Evolutionary conservation across 345 rosid genomes (phyloP).

Genomic region (Salix arbutifolia): DNA sequence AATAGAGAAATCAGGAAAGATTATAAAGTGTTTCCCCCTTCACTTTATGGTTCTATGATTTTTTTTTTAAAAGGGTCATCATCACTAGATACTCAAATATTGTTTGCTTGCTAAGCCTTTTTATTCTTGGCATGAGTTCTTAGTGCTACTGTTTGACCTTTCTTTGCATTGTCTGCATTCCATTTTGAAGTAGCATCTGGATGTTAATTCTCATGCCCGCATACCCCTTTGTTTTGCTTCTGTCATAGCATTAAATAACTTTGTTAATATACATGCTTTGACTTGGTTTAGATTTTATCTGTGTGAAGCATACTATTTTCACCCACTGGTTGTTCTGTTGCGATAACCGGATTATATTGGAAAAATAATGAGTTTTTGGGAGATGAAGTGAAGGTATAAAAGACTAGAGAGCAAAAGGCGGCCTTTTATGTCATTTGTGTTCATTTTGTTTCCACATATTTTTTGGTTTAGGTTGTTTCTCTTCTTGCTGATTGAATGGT

Average conservation of each 20-base stretch:
- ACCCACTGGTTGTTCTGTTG: constrained; percentile 13
- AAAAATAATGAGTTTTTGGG: constrained; percentile 1
- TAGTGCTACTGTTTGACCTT: background rate
- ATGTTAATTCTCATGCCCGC: too few relatives aligned
- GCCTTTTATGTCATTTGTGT: constrained; percentile 6
- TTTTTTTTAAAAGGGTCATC: background rate
- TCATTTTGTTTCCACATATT: constrained; percentile 7
- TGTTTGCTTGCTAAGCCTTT: background rate
- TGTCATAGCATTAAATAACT: background rate
- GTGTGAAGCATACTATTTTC: constrained; percentile 8
- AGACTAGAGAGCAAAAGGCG: constrained; percentile 12
- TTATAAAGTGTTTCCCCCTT: background rate
- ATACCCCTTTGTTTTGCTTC: background rate
- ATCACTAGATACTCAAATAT: background rate
- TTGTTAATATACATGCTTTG: constrained; percentile 1
- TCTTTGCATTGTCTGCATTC: background rate
- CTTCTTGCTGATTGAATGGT: constrained; percentile 35
- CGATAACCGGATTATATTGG: background rate
- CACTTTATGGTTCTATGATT: background rate
- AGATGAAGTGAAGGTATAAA: constrained; percentile 23
- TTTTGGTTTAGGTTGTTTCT: constrained; percentile 35
- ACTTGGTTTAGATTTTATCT: constrained; percentile 12
- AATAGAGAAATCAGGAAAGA: background rate
- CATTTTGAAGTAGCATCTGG: background rate
- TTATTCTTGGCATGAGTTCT: background rate